A percentile compares a stretch with the other conserved stretches of the same genome.
These are phyloP conservation scores for Coniella vitis DNA, from an alignment of 2,329 filamentous ascomycete genomes.

Conservation along the genomic window DNA sequence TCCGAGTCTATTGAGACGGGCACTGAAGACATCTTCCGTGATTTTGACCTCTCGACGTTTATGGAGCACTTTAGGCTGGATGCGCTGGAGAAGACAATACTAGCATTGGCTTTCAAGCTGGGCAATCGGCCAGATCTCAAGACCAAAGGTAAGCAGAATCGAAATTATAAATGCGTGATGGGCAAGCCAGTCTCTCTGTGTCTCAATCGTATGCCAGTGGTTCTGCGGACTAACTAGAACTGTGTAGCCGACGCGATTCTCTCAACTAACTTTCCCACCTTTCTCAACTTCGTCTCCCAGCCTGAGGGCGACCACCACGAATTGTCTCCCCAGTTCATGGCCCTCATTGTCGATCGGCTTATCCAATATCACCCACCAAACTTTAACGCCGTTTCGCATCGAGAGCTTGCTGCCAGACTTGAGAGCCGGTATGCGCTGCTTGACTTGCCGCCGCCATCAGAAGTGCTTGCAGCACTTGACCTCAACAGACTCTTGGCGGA, in stretches of 20 bases:
- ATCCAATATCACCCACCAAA: slow-evolving; percentile 80
- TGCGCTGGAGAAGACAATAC: slow-evolving; percentile 75
- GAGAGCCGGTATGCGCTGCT: slow-evolving; percentile 60
- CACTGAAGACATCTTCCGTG: slow-evolving; percentile 88
- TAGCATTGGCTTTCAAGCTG: slow-evolving; percentile 83
- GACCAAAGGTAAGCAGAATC: slow-evolving; percentile 81
- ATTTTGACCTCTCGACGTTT: slow-evolving; percentile 93
- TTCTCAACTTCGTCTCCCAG: slow-evolving; percentile 68
- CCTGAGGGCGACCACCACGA: slow-evolving; percentile 60
- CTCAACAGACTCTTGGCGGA: slow-evolving; percentile 60
- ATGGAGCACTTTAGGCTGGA: slow-evolving; percentile 95
- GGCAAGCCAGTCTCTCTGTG: too few species aligned
- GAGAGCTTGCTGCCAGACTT: slow-evolving; percentile 61
- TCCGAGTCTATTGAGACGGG: slow-evolving; percentile 87
- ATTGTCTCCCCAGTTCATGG: slow-evolving; percentile 63
- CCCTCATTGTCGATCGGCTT: slow-evolving; percentile 76
- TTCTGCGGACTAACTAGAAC: slow-evolving; percentile 28
- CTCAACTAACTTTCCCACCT: slow-evolving; percentile 68
- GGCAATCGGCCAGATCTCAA: slow-evolving; percentile 75
- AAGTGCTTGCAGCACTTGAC: slow-evolving; percentile 64
- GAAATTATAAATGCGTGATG: too few species aligned
- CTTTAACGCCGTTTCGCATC: slow-evolving; percentile 69
- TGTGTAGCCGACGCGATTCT: slow-evolving; percentile 78
- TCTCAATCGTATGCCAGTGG: slow-evolving; percentile 21
- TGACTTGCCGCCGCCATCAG: slow-evolving; percentile 52